Evolutionary conservation across 176 grass and related monocot species (phyloP).

Genomic region (Chloris gayana): DNA sequence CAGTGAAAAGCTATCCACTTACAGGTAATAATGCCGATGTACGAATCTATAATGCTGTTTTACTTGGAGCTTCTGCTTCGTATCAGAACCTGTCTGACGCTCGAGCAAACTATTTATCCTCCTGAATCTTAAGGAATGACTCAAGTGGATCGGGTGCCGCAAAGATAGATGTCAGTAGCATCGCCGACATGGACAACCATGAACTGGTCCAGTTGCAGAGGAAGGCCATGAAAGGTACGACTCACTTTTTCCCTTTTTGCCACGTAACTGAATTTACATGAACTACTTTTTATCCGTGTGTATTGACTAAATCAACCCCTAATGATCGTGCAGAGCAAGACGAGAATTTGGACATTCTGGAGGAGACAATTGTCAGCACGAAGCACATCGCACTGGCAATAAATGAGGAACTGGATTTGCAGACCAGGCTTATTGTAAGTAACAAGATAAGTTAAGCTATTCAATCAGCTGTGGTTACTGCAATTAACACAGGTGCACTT

Average conservation of each 20-base stretch:
- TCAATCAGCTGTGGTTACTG: not conserved
- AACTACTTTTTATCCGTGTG: not conserved
- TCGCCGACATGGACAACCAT: slow-evolving; percentile 54
- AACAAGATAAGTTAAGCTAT: not conserved
- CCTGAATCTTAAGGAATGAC: slow-evolving; percentile 41
- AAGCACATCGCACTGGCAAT: slow-evolving; percentile 80
- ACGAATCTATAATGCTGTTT: not conserved
- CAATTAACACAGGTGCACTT: not conserved
- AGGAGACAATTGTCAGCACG: slow-evolving; percentile 56
- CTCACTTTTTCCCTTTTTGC: not conserved
- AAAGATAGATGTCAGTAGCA: slow-evolving; percentile 52
- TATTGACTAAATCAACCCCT: not conserved
- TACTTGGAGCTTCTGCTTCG: not conserved
- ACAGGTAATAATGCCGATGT: slow-evolving; percentile 41
- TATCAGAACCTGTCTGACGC: not conserved
- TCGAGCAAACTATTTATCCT: not conserved
- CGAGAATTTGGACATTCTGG: slow-evolving; percentile 54
- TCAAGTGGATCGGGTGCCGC: slow-evolving; percentile 41
- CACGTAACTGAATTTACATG: not conserved
- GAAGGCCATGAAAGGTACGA: slow-evolving; percentile 67
- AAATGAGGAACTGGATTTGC: slow-evolving; percentile 78
- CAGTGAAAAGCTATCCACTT: slow-evolving; percentile 40
- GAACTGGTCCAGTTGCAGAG: slow-evolving; percentile 65
- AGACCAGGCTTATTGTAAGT: slow-evolving; percentile 78
- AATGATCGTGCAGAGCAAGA: slow-evolving; percentile 66